Conservation (phyloP, 2,329 filamentous ascomycete species). For the Cladorrhinum sp. region DNA sequence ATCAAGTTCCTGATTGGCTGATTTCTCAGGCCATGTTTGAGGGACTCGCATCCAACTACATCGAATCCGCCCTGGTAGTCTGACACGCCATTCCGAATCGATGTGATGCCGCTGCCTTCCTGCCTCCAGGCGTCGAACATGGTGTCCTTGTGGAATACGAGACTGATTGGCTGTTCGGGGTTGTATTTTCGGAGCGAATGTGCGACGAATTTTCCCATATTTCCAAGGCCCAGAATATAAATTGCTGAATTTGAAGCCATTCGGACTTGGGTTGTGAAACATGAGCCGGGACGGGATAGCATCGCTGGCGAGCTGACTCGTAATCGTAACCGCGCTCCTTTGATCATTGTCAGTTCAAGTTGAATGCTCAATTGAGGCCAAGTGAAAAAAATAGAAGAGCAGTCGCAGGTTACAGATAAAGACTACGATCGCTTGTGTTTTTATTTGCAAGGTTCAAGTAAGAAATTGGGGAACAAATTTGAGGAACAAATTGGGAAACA, state of each 20-base stretch:
- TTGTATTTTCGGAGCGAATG: not conserved
- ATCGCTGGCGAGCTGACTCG: no score
- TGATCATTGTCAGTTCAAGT: no score
- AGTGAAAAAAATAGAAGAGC: no score
- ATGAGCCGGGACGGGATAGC: no score
- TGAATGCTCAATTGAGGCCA: no score
- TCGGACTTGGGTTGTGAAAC: no score
- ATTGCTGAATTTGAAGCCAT: not conserved
- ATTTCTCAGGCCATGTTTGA: not conserved
- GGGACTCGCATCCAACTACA: not conserved
- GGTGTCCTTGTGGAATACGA: constrained; percentile 4
- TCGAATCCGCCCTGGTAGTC: not conserved
- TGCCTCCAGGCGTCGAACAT: not conserved
- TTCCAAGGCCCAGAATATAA: not conserved
- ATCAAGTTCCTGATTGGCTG: constrained; percentile 60
- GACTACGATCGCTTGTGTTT: no score
- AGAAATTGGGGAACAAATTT: no score
- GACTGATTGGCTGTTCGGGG: not conserved
- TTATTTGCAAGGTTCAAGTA: no score
- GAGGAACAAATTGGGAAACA: no score
- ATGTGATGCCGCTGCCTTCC: not conserved
- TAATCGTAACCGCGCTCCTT: no score
- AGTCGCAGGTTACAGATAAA: no score
- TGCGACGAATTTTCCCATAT: constrained; percentile 3
- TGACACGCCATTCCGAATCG: not conserved